These are phyloP conservation scores for Aspergillus ibericus DNA, from an alignment of 2,329 filamentous ascomycete genomes.

Conservation along the genomic window DNA sequence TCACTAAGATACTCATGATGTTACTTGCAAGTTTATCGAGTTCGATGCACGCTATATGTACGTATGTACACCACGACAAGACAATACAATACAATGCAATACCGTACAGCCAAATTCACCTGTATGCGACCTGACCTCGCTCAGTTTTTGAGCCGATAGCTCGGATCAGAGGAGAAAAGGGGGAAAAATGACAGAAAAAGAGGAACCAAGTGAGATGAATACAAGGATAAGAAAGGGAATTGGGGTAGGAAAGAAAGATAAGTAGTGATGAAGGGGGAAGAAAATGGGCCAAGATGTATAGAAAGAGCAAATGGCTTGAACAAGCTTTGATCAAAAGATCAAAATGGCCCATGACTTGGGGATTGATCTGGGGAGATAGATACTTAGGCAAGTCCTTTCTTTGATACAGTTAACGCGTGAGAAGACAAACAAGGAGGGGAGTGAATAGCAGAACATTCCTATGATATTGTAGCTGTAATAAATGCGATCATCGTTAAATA, in stretches of 20 bases:
- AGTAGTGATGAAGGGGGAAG: background rate
- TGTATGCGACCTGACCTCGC: background rate
- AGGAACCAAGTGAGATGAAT: background rate
- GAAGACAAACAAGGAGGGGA: background rate
- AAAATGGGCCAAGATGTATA: background rate
- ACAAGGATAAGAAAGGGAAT: conserved; percentile 3
- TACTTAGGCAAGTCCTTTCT: background rate
- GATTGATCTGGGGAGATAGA: background rate
- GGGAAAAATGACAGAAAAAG: conserved; percentile 10
- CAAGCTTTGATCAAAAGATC: background rate
- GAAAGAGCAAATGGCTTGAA: background rate
- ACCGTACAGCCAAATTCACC: conserved; percentile 2
- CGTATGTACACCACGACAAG: conserved; percentile 11
- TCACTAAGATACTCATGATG: too few species aligned
- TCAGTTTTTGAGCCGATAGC: conserved; percentile 4
- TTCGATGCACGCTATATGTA: conserved; percentile 9
- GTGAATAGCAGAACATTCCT: background rate
- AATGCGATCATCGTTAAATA: background rate
- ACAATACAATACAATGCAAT: conserved; percentile 19
- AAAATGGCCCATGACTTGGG: background rate
- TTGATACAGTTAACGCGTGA: background rate
- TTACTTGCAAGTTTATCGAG: background rate
- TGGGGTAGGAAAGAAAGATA: background rate
- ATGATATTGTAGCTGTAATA: background rate
- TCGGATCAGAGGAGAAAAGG: background rate